Conservation (phyloP, 2,329 filamentous ascomycete species). For the Pseudogymnoascus sp. region DNA sequence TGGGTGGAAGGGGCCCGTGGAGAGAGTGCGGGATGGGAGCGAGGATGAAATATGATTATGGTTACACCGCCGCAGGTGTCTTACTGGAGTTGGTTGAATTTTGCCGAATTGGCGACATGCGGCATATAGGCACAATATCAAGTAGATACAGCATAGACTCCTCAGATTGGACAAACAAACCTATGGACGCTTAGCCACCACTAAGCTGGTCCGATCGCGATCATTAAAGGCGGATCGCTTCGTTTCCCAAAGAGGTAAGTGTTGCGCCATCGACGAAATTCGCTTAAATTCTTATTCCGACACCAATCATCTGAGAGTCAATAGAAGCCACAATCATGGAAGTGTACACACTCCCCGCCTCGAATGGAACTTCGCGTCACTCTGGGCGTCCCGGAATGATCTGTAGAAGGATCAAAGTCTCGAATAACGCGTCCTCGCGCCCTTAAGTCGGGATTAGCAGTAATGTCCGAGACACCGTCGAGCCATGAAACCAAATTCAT, state of each 20-base stretch:
- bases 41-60: neutral
- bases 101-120: neutral
- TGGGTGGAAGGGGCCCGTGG: slow-evolving; percentile 40
- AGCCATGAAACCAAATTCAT: neutral
- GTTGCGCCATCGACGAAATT: neutral
- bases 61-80: neutral
- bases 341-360: neutral
- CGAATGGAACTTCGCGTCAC: neutral
- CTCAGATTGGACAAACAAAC: neutral
- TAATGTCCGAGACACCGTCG: neutral
- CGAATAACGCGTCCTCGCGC: neutral
- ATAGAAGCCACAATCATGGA: neutral
- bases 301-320: neutral
- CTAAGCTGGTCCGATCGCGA: neutral
- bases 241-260: neutral
- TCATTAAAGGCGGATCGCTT: neutral
- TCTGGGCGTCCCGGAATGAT: neutral
- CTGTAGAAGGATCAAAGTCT: neutral
- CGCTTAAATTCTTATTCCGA: neutral
- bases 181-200: neutral
- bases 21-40: neutral
- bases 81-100: neutral
- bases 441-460: neutral
- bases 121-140: neutral
- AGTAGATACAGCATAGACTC: neutral